Evolutionary conservation across 2,329 filamentous ascomycete genomes (phyloP), one percentile per base, ranked within the genome.

Genomic region (Fusarium avenaceum): DNA sequence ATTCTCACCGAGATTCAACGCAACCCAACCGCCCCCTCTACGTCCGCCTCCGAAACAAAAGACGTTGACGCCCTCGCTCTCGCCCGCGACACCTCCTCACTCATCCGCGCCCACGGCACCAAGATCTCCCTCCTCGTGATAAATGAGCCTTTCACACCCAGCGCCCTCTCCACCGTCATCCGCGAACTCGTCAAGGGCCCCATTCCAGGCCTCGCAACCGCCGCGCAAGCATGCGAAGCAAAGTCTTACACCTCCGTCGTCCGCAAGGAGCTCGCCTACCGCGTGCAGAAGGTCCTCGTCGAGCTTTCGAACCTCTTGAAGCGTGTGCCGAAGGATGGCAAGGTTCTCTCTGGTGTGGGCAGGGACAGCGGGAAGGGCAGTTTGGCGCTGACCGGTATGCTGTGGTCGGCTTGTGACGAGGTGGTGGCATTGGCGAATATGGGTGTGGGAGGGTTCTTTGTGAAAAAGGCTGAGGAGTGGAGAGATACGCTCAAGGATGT

Each of bases 41-140:
- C 63, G 17, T 28, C 65, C 4, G 30, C 62, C 8, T 11, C 69
- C 28, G 47, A 63, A 35, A 50, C 63, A n/a, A 45, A 74, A 15
- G 62, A 76, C n/a, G 67, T 87, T 75, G 79, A 91, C 67, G 84
- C 89, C 11, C 85, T 97, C 24, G 81, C 88, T 15, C 85, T 95
- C 59, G 88, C 94, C 33, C 86, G 87, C 72, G 90, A 94, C 72
- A 86, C 92, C 0, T 87, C 92, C 1, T 87, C 85, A 26, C 84
- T 96, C 7, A 87, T 97, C 61, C 90, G 88, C 76, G 92, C 94
- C 0, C 93, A 97, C 76, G 87, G 90, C 3, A 97, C 94, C 7
- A 97, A 97, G 67, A 85, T 97, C 26, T 95, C 92, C 0, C 89
- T 97, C 1, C 86, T 98, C 14, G 87, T 96, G 2, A 91, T 96